phyloP scores from a whole-genome alignment of 208 protist genomes.

The Wallacemonas sp. region DNA sequence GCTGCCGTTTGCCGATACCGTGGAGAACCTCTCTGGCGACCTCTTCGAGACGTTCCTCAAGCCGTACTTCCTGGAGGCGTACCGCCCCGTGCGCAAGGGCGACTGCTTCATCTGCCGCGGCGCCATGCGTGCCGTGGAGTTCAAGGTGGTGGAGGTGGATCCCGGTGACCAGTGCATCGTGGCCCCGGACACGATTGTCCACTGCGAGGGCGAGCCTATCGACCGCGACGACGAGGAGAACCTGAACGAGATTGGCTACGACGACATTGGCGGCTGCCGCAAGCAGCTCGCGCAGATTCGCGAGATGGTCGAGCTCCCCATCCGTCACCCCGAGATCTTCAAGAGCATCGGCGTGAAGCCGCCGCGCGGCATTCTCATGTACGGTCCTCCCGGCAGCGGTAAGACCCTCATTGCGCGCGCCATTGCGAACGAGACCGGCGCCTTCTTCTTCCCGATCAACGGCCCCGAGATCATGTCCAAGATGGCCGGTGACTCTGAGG shows the following conservation, averaged over 20 bases:
- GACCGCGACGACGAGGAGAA: slow-evolving; percentile 99
- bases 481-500: slow-evolving; percentile 99
- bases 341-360: slow-evolving; percentile 99
- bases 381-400: slow-evolving; percentile 99
- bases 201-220: slow-evolving; percentile 99
- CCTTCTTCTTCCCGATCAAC: slow-evolving; percentile 99
- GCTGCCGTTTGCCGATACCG: slow-evolving; percentile 99
- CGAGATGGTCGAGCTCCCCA: slow-evolving; percentile 99
- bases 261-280: slow-evolving; percentile 99
- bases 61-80: slow-evolving; percentile 99
- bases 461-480: slow-evolving; percentile 99
- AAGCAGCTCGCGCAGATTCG: slow-evolving; percentile 99
- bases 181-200: slow-evolving; percentile 98
- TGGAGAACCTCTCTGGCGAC: slow-evolving; percentile 99
- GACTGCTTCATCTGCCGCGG: slow-evolving; percentile 98
- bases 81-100: slow-evolving; percentile 99
- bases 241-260: slow-evolving; percentile 96
- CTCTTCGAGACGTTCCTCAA: slow-evolving; percentile 99
- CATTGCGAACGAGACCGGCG: slow-evolving; percentile 99
- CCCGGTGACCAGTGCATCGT: slow-evolving; percentile 98
- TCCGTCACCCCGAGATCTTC: slow-evolving; percentile 99
- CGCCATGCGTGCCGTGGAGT: slow-evolving; percentile 99
- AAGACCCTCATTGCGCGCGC: slow-evolving; percentile 99
- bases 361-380: slow-evolving; percentile 97
- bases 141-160: slow-evolving; percentile 99